Conservation (phyloP, 306 rosid species). For the Comarum palustre region DNA sequence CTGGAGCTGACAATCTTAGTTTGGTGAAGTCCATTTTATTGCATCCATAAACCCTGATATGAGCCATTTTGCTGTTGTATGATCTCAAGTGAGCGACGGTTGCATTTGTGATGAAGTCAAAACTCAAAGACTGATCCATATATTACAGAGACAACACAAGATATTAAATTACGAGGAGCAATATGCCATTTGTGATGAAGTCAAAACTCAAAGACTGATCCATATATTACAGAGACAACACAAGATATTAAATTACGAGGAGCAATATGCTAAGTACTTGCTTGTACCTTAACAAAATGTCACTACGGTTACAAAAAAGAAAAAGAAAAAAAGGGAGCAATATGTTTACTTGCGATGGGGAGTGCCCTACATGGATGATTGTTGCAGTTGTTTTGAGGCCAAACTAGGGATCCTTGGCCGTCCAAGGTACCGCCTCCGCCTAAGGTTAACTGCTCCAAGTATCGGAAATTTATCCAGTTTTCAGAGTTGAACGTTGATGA, state of each 20-base stretch:
- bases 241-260: no score
- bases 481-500: constrained; percentile 8
- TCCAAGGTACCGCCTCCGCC: constrained; percentile 55
- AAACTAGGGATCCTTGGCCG: constrained; percentile 53
- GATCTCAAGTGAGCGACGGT: constrained; percentile 43
- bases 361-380: constrained; percentile 32
- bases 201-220: constrained; percentile 48
- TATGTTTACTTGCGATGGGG: constrained; percentile 34
- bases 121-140: constrained; percentile 39
- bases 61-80: constrained; percentile 45
- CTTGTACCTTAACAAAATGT: background rate
- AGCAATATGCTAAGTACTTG: no score
- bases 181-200: constrained; percentile 47
- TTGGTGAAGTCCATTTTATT: constrained; percentile 33
- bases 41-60: constrained; percentile 41
- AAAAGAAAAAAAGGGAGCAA: background rate
- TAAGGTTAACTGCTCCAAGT: constrained; percentile 32
- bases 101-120: constrained; percentile 49
- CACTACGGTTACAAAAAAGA: background rate
- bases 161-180: background rate
- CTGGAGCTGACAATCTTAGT: constrained; percentile 38
- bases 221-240: no score
- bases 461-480: constrained; percentile 51
- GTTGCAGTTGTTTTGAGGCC: constrained; percentile 36
- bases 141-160: background rate